Evolutionary conservation across 192 early-diverging fungal species (phyloP).

Genomic region (Linnemannia hyalina): DNA sequence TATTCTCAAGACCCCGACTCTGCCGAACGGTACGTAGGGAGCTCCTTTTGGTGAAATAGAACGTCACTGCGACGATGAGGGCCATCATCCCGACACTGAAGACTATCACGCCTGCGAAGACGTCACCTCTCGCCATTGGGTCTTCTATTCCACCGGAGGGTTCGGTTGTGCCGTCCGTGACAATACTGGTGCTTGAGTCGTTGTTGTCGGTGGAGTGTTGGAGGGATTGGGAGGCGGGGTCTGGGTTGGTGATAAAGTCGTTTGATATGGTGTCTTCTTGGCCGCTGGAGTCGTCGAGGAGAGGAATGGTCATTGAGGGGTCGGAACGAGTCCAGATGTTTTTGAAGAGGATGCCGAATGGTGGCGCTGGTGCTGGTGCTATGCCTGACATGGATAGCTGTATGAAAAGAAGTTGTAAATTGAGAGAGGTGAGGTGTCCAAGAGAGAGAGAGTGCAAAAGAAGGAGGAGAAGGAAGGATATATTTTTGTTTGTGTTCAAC

Average conservation of each 20-base stretch:
- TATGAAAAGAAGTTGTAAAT: background rate
- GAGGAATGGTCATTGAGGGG: background rate
- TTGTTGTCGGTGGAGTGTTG: background rate
- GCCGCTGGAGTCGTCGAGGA: background rate
- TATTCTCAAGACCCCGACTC: background rate
- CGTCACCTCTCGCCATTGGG: conserved; percentile 1
- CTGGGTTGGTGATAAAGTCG: background rate
- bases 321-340: background rate
- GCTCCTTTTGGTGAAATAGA: conserved; percentile 28
- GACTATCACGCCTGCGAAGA: conserved; percentile 30
- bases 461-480: background rate
- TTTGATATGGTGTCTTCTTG: too few species aligned
- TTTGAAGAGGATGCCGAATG: background rate
- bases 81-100: conserved; percentile 32
- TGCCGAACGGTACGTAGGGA: background rate
- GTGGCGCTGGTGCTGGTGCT: background rate
- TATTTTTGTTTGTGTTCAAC: too few species aligned
- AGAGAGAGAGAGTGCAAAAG: background rate
- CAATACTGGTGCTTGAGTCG: background rate
- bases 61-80: conserved; percentile 14
- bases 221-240: background rate
- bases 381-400: background rate
- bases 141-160: background rate
- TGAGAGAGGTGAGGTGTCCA: too few species aligned
- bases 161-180: background rate